Conservation (phyloP, 805 yeast species). For the Saccharomycopsis vini region DNA sequence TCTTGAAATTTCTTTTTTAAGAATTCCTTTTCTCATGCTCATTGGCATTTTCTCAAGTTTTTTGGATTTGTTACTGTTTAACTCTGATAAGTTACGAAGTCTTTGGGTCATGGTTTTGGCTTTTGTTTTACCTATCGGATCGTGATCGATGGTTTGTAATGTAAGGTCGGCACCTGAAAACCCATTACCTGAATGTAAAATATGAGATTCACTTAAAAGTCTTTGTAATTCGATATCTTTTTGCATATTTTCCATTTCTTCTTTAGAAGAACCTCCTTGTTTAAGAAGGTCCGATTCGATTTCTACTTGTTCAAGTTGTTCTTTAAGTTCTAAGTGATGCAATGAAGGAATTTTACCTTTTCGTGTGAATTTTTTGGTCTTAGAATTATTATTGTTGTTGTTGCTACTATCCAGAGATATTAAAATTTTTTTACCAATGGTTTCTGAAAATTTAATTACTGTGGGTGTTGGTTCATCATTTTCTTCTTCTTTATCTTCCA, state of each 20-base stretch:
- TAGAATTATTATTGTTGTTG: not conserved
- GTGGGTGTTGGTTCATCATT: constrained; percentile 29
- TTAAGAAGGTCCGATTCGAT: constrained; percentile 20
- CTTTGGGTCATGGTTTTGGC: constrained; percentile 54
- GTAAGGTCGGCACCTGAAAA: constrained; percentile 65
- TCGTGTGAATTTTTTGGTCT: constrained; percentile 24
- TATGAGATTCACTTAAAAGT: constrained; percentile 63
- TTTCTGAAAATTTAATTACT: constrained; percentile 26
- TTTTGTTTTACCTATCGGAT: constrained; percentile 62
- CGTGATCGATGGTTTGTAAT: constrained; percentile 48
- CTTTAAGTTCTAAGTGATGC: constrained; percentile 25
- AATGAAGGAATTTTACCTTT: constrained; percentile 55
- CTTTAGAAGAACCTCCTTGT: constrained; percentile 27
- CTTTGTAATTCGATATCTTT: constrained; percentile 69
- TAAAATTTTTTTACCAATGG: too few species aligned
- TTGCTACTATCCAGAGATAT: too few species aligned
- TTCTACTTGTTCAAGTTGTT: constrained; percentile 29
- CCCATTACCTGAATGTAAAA: constrained; percentile 27
- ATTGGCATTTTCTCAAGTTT: constrained; percentile 79
- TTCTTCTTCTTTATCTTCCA: constrained; percentile 21
- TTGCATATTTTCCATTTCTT: constrained; percentile 46
- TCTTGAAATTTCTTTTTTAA: constrained; percentile 43
- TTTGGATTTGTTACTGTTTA: constrained; percentile 1
- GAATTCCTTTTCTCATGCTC: constrained; percentile 79
- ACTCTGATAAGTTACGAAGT: constrained; percentile 32